These are phyloP conservation scores for Cronartium ribicola DNA, from an alignment of 1,284 basidiomycete genomes.

Conservation along the genomic window DNA sequence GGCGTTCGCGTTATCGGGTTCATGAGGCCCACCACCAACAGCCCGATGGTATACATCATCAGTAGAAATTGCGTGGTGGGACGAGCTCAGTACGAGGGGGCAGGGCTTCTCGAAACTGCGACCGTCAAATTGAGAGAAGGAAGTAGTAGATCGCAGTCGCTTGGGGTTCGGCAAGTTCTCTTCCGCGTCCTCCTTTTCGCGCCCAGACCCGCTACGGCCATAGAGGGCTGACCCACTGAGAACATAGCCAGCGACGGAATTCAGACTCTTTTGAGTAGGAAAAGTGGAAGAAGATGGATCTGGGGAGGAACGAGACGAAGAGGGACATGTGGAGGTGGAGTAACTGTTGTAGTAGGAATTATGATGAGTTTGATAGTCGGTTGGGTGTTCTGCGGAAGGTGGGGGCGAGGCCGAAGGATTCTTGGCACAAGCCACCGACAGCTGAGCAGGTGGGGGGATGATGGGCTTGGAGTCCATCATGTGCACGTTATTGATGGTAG, in stretches of 20 bases:
- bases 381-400: background rate
- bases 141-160: background rate
- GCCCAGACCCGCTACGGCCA: background rate
- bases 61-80: background rate
- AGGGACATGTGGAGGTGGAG: background rate
- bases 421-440: too few relatives aligned
- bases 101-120: background rate
- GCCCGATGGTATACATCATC: background rate
- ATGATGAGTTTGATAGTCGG: background rate
- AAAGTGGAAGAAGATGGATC: background rate
- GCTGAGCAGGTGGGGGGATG: background rate
- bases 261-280: background rate
- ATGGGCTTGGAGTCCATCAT: background rate
- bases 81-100: background rate
- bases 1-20: constrained; percentile 15
- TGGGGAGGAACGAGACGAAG: background rate
- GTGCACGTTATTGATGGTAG: background rate
- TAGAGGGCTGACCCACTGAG: background rate
- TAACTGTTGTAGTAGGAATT: background rate
- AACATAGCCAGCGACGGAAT: background rate
- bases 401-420: background rate
- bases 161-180: background rate
- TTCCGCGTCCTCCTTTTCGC: background rate
- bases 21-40: background rate
- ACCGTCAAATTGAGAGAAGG: background rate